Base-by-base conservation (phyloP, 441 rosid genomes). In the Syzygium malaccense region DNA sequence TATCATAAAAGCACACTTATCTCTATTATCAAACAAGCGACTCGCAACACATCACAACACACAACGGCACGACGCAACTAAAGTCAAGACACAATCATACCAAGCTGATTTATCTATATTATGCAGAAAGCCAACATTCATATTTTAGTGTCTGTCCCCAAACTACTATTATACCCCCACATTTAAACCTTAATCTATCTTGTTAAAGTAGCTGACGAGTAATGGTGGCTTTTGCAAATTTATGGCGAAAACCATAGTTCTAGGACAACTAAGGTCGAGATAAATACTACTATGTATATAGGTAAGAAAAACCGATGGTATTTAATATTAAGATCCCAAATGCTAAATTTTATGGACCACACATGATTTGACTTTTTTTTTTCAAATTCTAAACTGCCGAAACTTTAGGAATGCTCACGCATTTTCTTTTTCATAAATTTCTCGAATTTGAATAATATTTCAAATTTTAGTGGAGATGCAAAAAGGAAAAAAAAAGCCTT, bases 81-180 rank as follows among this genome's bases (percentile, higher is more conserved):
- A 37, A 37, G 3, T 20, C n/a, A 28, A 37, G 80, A 71, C 15
- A 20, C 15, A 3, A 49, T 15, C 6, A 20, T 37, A 11, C 28
- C n/a, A 2, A 20, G 14, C 9, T 6, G 14, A 15, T 15, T 7
- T 15, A 0, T 64, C 6, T 30, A 2, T 64, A 1, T 15, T 4
- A 15, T 64, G 30, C 1, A 14, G 15, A n/a, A 62, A 62, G 48
- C 26, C 7, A 9, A 2, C 48, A 19, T 68, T 33, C 45, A 1
- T 9, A 2, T 19, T 68, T 19, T 19, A 37, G 9, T 11, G 25
- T 64, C 75, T 1, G n/a, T 2, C 75, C 1, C 75, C 23, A 30
- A 64, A 64, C 37, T 64, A 64, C 75, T 30, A 18, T 25, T 25
- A 4, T 33, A 19, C 26, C 68, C 48, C 48, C 14, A 19, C 23